Conservation (phyloP, 495 filamentous ascomycete species). For the Trichoderma gamsii region DNA sequence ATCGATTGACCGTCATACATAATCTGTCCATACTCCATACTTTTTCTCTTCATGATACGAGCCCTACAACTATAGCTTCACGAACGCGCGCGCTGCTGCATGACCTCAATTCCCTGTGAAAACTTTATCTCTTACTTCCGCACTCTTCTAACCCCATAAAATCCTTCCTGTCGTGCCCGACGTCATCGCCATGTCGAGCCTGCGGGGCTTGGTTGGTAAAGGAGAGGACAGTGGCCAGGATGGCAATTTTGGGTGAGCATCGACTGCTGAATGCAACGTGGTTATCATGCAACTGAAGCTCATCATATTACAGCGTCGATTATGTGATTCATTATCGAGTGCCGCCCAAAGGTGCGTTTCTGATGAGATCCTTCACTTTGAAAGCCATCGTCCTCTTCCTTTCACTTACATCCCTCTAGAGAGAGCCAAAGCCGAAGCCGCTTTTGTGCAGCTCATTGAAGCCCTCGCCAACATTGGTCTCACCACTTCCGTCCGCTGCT, state of each 20-base stretch:
- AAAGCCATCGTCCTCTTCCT: neutral
- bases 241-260: constrained; percentile 30
- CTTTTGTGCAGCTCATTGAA: constrained; percentile 69
- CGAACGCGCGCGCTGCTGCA: neutral
- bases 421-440: constrained; percentile 56
- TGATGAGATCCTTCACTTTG: neutral
- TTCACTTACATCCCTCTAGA: constrained; percentile 45
- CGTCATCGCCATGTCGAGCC: constrained; percentile 30
- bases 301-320: constrained; percentile 57
- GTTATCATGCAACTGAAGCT: neutral
- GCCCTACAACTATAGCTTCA: neutral
- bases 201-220: constrained; percentile 27
- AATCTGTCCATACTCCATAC: neutral
- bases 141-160: neutral
- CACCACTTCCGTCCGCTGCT: constrained; percentile 76
- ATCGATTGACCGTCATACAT: constrained; percentile 3
- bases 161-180: neutral
- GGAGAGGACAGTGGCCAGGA: constrained; percentile 28
- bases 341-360: constrained; percentile 50
- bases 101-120: neutral
- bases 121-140: neutral
- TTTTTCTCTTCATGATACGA: neutral
- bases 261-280: neutral
- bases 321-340: constrained; percentile 86
- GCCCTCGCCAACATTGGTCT: constrained; percentile 69